Base-by-base conservation (phyloP, 2,329 filamentous ascomycete species). In the Hypoxylon sp. region DNA sequence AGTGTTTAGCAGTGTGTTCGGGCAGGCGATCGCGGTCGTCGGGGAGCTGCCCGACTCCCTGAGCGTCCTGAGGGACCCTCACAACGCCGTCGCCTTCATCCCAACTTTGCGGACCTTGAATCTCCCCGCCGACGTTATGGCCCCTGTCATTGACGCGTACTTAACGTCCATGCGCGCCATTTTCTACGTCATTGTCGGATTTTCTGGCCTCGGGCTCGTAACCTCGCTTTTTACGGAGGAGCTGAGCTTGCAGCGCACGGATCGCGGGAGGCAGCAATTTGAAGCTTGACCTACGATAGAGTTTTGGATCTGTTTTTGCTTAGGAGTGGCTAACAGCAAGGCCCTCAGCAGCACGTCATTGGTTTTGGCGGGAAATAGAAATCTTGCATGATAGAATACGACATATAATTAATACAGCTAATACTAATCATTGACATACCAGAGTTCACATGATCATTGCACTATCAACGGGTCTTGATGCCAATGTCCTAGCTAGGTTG, bases 1-100 rank as follows among this genome's bases (percentile, higher is more conserved):
- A 1, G 71, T 78, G 0, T 82, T 82, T 67, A 78, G 68, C 67
- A 75, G 63, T n/a, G 67, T 76, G 1, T 80, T 79, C 54, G 62
- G 54, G 48, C 27, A 50, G 4, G 62, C 70, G 1, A 66, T 77
- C 24, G 62, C 69, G 1, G 46, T 60, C 15, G 48, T 65, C n/a
- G 65, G 61, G 2, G 53, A 64, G 47, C 44, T 70, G 7, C 71
- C 71, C 15, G 69, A 70, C n/a, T 35, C 65, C 2, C 59, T 73
- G 1, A 58, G 32, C 6, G 44, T 55, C 11, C 62, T 73, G 4
- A 46, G 35, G 6, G 62, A 72, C 17, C 31, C 69, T 2, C 68
- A 67, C 57, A 55, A 69, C 35, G 69, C 71, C 6, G 42, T 73
- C 27, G 63, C 64, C 46, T 73, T 73, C 57, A 70, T 73, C 31